A percentile compares a stretch with the other conserved stretches of the same genome.
Conservation (phyloP, 441 rosid genomes). For the Oxalis stricta region DNA sequence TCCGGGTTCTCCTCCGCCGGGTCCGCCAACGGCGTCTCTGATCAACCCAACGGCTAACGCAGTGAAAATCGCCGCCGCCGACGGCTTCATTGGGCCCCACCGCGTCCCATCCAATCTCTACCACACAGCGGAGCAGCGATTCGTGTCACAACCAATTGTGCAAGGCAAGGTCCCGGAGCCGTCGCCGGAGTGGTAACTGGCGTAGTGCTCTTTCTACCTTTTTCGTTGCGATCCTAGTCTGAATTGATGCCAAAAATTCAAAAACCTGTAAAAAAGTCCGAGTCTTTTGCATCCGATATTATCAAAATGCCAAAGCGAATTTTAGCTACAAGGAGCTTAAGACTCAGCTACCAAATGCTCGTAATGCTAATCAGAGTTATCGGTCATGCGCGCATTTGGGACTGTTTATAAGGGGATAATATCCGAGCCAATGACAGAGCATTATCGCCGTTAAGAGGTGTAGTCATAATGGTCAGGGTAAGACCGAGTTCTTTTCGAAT, state of each 20-base stretch:
- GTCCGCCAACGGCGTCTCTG: slow-evolving; percentile 50
- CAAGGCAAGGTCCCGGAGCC: slow-evolving; percentile 71
- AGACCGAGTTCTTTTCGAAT: slow-evolving; percentile 67
- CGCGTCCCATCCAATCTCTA: slow-evolving; percentile 15
- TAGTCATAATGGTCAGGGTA: slow-evolving; percentile 73
- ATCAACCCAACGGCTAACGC: slow-evolving; percentile 65
- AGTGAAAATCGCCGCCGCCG: slow-evolving; percentile 46
- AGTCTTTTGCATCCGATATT: slow-evolving; percentile 52
- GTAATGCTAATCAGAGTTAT: slow-evolving; percentile 48
- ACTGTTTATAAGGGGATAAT: slow-evolving; percentile 77
- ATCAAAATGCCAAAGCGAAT: slow-evolving; percentile 80
- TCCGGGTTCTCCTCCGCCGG: slow-evolving; percentile 22
- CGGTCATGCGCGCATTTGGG: slow-evolving; percentile 88
- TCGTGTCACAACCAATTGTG: slow-evolving; percentile 77
- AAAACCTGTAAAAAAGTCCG: slow-evolving; percentile 37
- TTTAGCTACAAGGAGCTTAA: slow-evolving; percentile 78
- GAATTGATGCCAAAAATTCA: slow-evolving; percentile 54
- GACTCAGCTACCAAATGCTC: slow-evolving; percentile 64
- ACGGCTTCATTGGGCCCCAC: slow-evolving; percentile 41
- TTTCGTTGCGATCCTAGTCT: slow-evolving; percentile 51
- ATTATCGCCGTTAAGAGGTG: slow-evolving; percentile 80
- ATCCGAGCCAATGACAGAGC: slow-evolving; percentile 47
- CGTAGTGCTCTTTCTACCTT: slow-evolving; percentile 66
- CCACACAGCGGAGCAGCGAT: slow-evolving; percentile 23
- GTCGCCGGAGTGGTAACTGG: slow-evolving; percentile 92